These are phyloP conservation scores for Pythium vanterpoolii DNA, from an alignment of 352 stramenopile species.

Conservation along the genomic window DNA sequence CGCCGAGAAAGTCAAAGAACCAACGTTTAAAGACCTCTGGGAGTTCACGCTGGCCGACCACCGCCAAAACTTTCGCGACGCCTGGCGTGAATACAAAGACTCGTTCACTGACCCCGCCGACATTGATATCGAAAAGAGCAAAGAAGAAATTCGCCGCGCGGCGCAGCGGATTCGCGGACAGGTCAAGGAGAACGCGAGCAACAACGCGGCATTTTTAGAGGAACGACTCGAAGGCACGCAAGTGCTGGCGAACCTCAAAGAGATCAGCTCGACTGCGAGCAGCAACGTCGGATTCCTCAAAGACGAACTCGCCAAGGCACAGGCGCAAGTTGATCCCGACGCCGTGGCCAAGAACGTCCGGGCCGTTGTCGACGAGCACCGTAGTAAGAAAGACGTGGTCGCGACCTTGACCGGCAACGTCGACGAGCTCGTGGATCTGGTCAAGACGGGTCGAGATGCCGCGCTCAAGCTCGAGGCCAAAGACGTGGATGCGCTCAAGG, in stretches of 20 bases:
- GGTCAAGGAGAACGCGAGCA: constrained; percentile 45
- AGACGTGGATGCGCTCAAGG: constrained; percentile 62
- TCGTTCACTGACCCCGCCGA: constrained; percentile 56
- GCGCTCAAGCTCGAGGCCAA: constrained; percentile 54
- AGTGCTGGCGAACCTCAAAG: constrained; percentile 53
- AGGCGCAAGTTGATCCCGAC: constrained; percentile 61
- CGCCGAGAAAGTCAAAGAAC: constrained; percentile 35
- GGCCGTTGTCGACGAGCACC: constrained; percentile 50
- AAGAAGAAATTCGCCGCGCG: constrained; percentile 54
- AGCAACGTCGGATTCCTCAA: constrained; percentile 60
- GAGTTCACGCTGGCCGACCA: constrained; percentile 75
- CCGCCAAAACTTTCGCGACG: constrained; percentile 46
- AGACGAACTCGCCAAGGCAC: constrained; percentile 46
- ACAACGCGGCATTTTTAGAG: constrained; percentile 59
- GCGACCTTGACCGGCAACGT: constrained; percentile 71
- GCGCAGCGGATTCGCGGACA: constrained; percentile 45
- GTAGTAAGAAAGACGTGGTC: constrained; percentile 67
- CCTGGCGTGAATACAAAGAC: constrained; percentile 71
- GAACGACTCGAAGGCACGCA: constrained; percentile 67
- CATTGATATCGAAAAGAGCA: constrained; percentile 58
- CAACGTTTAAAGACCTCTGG: constrained; percentile 73
- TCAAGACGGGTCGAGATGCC: constrained; percentile 52
- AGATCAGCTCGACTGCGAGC: constrained; percentile 38
- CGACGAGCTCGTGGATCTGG: constrained; percentile 58
- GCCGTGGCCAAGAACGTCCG: constrained; percentile 54